phyloP scores from a whole-genome alignment of 768 basidiomycete genomes.

The Coprinopsis sp. region DNA sequence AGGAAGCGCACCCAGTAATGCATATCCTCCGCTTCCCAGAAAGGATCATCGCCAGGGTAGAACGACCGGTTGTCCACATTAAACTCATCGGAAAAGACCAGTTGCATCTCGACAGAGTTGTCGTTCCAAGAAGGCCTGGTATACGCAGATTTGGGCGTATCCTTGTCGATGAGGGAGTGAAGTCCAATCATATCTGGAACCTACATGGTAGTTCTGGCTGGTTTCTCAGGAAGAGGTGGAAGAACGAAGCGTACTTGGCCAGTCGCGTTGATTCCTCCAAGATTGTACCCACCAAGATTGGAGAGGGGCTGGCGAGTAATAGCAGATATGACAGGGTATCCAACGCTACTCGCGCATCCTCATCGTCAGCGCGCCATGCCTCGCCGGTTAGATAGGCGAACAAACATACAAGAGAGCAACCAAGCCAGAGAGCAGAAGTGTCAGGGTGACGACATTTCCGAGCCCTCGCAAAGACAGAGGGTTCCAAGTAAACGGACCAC shows the following conservation, averaged over 20 bases:
- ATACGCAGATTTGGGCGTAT: constrained; percentile 53
- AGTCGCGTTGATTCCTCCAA: constrained; percentile 55
- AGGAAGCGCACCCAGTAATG: constrained; percentile 60
- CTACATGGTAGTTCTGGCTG: constrained; percentile 31
- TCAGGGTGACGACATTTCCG: constrained; percentile 57
- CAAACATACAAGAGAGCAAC: constrained; percentile 58
- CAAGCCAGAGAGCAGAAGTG: constrained; percentile 36
- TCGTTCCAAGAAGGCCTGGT: constrained; percentile 54
- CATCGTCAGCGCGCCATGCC: background rate
- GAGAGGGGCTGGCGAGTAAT: constrained; percentile 18
- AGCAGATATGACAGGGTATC: constrained; percentile 33
- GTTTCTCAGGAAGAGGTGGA: background rate
- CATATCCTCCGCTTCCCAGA: constrained; percentile 76
- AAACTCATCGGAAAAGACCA: constrained; percentile 81
- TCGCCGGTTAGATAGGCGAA: background rate
- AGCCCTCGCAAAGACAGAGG: constrained; percentile 59
- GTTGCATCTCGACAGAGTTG: constrained; percentile 40
- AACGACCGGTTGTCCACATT: constrained; percentile 67
- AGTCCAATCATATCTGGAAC: constrained; percentile 57
- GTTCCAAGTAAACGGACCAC: constrained; percentile 39
- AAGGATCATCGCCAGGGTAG: constrained; percentile 81
- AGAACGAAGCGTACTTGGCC: constrained; percentile 41
- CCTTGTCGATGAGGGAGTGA: constrained; percentile 49
- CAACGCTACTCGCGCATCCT: constrained; percentile 23
- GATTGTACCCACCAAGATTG: constrained; percentile 31